Evolutionary conservation across 2,329 filamentous ascomycete species (phyloP).

Genomic region (Aphanoascus verrucosus): DNA sequence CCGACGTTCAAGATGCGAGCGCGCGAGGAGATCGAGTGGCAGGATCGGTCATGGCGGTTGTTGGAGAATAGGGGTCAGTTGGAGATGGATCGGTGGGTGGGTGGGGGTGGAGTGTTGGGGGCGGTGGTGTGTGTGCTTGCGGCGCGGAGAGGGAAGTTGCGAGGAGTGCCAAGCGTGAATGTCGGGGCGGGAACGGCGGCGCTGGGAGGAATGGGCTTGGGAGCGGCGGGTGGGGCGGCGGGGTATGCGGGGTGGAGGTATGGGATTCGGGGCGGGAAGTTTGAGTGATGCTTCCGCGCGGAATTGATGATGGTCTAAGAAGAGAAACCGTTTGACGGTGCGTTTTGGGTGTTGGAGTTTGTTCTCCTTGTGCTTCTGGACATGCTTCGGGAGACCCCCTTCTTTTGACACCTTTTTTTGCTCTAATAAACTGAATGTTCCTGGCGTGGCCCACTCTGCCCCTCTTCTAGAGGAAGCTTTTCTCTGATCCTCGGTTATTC

Average conservation of each 20-base stretch:
- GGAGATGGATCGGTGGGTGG: constrained; percentile 10
- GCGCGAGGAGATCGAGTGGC: constrained; percentile 12
- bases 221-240: constrained; percentile 8
- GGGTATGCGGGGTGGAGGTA: constrained; percentile 12
- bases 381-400: too few species aligned
- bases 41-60: constrained; percentile 11
- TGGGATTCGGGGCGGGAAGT: constrained; percentile 9
- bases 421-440: too few species aligned
- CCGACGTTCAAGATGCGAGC: constrained; percentile 6
- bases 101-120: constrained; percentile 4
- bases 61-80: constrained; percentile 9
- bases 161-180: too few species aligned
- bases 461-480: too few species aligned
- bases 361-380: too few species aligned
- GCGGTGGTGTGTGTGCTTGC: constrained; percentile 3
- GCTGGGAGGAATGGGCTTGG: constrained; percentile 11
- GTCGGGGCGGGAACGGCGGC: not conserved
- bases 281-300: not conserved
- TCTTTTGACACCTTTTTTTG: too few species aligned
- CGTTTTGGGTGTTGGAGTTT: too few species aligned
- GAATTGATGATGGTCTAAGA: too few species aligned
- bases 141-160: constrained; percentile 9
- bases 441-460: too few species aligned
- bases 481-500: too few species aligned
- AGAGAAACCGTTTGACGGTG: too few species aligned